A percentile compares a stretch with the other conserved stretches of the same genome.
These are phyloP conservation scores for Nemania abortiva DNA, from an alignment of 2,329 filamentous ascomycete genomes.

Conservation along the genomic window DNA sequence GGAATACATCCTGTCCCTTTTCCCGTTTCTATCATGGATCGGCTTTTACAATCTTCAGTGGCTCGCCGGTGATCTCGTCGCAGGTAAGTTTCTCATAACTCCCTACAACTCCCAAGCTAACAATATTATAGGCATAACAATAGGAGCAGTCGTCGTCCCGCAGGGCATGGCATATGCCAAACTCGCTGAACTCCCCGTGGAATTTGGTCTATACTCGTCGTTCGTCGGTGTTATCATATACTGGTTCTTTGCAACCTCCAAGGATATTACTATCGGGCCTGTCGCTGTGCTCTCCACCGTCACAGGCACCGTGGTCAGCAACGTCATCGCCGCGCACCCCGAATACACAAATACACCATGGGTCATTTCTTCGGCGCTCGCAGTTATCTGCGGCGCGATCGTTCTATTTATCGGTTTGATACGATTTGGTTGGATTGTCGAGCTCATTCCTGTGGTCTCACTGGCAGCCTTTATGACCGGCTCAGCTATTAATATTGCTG, in stretches of 20 bases:
- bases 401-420: constrained; percentile 83
- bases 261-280: constrained; percentile 98
- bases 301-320: constrained; percentile 81
- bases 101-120: constrained; percentile 39
- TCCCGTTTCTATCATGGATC: constrained; percentile 94
- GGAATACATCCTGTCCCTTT: constrained; percentile 77
- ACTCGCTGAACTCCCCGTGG: constrained; percentile 80
- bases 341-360: constrained; percentile 63
- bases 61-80: constrained; percentile 89
- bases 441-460: constrained; percentile 89
- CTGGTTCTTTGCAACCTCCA: constrained; percentile 98
- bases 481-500: constrained; percentile 88
- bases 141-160: constrained; percentile 82
- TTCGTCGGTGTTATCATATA: constrained; percentile 96
- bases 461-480: constrained; percentile 98
- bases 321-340: constrained; percentile 69
- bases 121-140: constrained; percentile 60
- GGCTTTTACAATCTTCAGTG: constrained; percentile 88
- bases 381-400: constrained; percentile 81
- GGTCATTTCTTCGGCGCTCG: constrained; percentile 81
- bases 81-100: constrained; percentile 67
- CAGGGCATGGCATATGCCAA: constrained; percentile 96
- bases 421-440: constrained; percentile 88
- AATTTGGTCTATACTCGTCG: constrained; percentile 93
- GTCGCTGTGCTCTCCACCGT: constrained; percentile 96